Conservation (phyloP, 345 rosid genomes). For the Gossypium stocksii region DNA sequence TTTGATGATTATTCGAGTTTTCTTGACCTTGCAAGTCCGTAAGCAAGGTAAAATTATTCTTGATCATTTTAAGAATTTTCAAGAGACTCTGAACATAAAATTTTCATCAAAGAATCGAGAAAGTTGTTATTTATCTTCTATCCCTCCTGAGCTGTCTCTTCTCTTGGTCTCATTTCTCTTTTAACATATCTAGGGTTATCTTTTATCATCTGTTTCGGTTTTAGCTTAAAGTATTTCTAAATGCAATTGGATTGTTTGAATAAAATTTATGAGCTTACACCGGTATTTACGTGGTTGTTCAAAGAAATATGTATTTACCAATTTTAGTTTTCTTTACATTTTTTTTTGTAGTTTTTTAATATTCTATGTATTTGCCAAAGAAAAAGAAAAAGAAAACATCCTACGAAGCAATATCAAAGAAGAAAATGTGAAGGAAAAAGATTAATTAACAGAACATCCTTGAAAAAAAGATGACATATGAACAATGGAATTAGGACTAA, state of each 20-base stretch:
- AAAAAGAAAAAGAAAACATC: no score
- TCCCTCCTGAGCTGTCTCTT: constrained; percentile 12
- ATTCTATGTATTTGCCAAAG: no score
- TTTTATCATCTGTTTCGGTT: background rate
- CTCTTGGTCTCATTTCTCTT: background rate
- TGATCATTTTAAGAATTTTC: fast-evolving
- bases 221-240: background rate
- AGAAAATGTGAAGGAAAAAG: no score
- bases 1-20: constrained; percentile 33
- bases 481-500: no score
- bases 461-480: no score
- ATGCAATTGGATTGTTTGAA: background rate
- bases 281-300: background rate
- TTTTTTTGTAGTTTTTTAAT: no score
- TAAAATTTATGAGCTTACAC: background rate
- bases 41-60: fast-evolving
- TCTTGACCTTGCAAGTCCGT: constrained; percentile 83
- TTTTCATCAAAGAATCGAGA: background rate
- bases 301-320: background rate
- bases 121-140: background rate
- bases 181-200: background rate
- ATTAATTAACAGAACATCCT: no score
- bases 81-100: background rate
- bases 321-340: background rate
- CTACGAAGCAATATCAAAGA: no score